Conservation (phyloP, 257 asterid genomes). For the Solanum neorickii region DNA sequence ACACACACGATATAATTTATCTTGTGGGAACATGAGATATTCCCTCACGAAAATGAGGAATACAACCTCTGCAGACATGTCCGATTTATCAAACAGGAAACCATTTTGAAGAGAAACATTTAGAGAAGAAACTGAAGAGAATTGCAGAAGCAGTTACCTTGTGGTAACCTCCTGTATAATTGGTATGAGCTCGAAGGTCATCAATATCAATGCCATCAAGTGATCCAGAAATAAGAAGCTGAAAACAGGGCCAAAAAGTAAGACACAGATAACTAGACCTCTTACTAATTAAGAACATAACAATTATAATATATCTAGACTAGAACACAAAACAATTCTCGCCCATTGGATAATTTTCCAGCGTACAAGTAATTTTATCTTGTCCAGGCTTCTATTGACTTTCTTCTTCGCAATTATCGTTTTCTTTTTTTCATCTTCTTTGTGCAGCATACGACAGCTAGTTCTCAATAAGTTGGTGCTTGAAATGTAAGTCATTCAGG, state of each 20-base stretch:
- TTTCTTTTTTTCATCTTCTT: not conserved
- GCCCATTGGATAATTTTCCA: not conserved
- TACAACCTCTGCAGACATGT: not conserved
- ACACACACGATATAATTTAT: not conserved
- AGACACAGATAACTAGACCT: not conserved
- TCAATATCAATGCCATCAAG: conserved; percentile 78
- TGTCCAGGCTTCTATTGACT: not conserved
- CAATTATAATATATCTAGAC: not conserved
- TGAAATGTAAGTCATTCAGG: not conserved
- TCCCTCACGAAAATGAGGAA: not conserved
- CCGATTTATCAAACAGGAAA: not conserved
- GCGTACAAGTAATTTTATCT: not conserved
- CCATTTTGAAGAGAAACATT: not conserved
- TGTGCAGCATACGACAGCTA: not conserved
- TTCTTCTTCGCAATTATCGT: not conserved
- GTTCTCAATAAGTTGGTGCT: not conserved
- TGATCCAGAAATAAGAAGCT: conserved; percentile 96
- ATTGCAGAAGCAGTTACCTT: conserved; percentile 24
- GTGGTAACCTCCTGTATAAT: conserved; percentile 89
- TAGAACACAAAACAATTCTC: not conserved
- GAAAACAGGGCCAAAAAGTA: conserved; percentile 5
- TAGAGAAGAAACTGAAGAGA: not conserved
- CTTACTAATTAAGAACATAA: not conserved
- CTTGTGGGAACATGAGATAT: not conserved
- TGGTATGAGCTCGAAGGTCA: conserved; percentile 75